Base-by-base conservation (phyloP, 1,284 basidiomycete species). In the Wallemia hederae region DNA sequence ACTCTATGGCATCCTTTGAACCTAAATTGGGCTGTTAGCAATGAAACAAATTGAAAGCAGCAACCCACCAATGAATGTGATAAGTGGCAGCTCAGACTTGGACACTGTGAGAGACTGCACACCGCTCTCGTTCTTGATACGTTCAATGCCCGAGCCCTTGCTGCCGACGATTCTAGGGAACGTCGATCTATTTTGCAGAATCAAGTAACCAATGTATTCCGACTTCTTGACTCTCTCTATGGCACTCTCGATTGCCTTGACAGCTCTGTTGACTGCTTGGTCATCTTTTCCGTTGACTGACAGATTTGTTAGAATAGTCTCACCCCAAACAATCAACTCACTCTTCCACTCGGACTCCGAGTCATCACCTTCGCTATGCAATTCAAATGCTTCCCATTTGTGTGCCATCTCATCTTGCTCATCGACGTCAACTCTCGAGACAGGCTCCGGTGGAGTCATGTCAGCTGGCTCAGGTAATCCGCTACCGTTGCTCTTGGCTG, bases 81-180 rank as follows among this genome's bases (percentile, higher is more conserved):
- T 83, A 63, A 83, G 79, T 67, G 90, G 87, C 25, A 81, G 81
- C 67, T 76, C 85, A 49, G 39, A 49, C n/a, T 49, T 49, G 11
- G 68, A 83, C 83, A 64, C 89, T 85, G 65, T 83, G 79, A 69
- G 84, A 79, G 63, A 91, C 85, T 56, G 80, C 85, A 92, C 88
- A 69, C 90, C 86, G 61, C 87, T 83, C 49, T 85, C 85, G 60
- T 84, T 90, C 72, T 89, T 85, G 61, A 77, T 77, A 62, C 88
- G 80, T 59, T 80, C 75, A 62, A 91, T 85, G 66, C 86, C 91
- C n/a, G 85, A 68, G 29, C 71, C 71, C 67, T 70, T 89, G 24
- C 81, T 72, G 56, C 88, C 88, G 63, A 92, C 87, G 66, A 92
- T 89, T 66, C 85, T 77, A 17, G 83, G 84, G 77, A 87, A 87